Conservation (phyloP, 108 stramenopile genomes). For the Halocafeteria seosinensis region DNA sequence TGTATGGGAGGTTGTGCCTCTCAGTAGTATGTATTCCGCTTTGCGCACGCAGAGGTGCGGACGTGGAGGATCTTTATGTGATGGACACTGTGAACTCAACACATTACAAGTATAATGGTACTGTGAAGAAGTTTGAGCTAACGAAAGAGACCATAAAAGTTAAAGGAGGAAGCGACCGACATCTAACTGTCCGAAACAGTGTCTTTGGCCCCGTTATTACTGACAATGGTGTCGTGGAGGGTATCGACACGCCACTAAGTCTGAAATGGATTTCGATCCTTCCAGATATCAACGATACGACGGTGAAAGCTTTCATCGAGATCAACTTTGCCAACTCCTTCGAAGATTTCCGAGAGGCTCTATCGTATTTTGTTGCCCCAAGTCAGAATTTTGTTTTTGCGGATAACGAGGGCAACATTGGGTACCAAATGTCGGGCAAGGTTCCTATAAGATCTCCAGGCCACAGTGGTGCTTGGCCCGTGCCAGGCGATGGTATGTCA, state of each 20-base stretch:
- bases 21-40: too few species aligned
- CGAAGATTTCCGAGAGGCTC: not conserved
- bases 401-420: not conserved
- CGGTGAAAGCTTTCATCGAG: constrained; percentile 1
- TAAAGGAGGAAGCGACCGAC: not conserved
- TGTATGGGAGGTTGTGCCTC: too few species aligned
- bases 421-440: constrained; percentile 8
- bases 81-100: not conserved
- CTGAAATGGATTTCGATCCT: constrained; percentile 5
- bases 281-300: constrained; percentile 2
- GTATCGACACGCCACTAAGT: not conserved
- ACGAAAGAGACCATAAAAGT: not conserved
- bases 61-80: constrained; percentile 12
- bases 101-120: constrained; percentile 8
- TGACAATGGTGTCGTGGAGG: not conserved
- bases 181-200: not conserved
- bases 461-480: constrained; percentile 2
- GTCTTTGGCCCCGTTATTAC: constrained; percentile 5
- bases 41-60: too few species aligned
- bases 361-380: constrained; percentile 1
- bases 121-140: not conserved
- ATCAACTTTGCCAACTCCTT: not conserved
- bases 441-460: not conserved
- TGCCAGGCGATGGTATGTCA: constrained; percentile 2
- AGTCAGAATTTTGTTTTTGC: constrained; percentile 11